Base-by-base conservation (phyloP, 345 rosid species). In the Populus tremula region DNA sequence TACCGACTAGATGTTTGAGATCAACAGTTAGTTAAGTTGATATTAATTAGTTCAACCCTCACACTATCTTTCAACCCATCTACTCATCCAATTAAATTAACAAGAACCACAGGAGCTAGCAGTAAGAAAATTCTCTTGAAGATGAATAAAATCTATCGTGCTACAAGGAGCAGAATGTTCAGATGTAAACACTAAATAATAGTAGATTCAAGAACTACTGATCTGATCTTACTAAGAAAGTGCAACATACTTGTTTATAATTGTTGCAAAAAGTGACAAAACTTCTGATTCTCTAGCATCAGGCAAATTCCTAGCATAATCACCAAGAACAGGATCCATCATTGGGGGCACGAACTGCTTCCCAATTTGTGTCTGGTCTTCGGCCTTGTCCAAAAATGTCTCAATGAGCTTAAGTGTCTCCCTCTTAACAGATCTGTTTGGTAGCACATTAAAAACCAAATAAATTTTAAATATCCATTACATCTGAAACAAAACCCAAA, bases 211-310 rank as follows among this genome's bases (percentile, higher is more conserved):
- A 65, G 69, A 65, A 65, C 21, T 65, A 33, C 41, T 65, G 39
- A 59, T 23, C 14, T 59, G 64, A 59, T 23, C 11, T 59, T 59
- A n/a, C n/a, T 59, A 35, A 35, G 66, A 31, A 64, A 3, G 18
- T 5, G 53, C 36, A 35, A 72, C 89, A 47, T 89, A 96, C 99
- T 96, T 96, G 87, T 96, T 92, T 86, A 96, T 96, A 81, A 96
- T 96, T 59, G 98, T 96, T 5, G 99, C 97, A 84, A 94, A 96
- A 72, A 96, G 96, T 64, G 99, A 96, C 27, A 96, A 79, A 76
- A 94, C 99, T 89, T 96, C 99, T 3, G 99, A 94, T 85, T 96
- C 99, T 82, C 99, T 94, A 67, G 99, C 99, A 79, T 96, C 99
- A 75, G 99, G 97, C 78, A 96, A 87, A 88, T 96, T 96, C 87